These are phyloP conservation scores for Aureobasidium sp. DNA, from an alignment of 2,329 filamentous ascomycete genomes.

Conservation along the genomic window DNA sequence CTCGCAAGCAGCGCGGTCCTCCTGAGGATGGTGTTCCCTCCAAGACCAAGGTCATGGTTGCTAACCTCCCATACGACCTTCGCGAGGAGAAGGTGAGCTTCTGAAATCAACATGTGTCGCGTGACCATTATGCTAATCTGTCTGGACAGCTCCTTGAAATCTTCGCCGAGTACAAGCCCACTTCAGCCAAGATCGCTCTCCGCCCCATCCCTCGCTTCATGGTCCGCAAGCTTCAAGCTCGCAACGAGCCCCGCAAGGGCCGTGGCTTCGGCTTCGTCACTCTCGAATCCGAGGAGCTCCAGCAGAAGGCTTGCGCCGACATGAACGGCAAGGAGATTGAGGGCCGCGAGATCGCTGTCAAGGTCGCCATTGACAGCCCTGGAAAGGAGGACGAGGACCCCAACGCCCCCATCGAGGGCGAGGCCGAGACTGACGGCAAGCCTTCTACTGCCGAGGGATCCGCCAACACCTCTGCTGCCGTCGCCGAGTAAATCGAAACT, in stretches of 20 bases:
- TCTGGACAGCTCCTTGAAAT: constrained; percentile 81
- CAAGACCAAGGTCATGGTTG: constrained; percentile 99
- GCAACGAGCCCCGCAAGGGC: constrained; percentile 96
- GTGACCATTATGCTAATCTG: not conserved
- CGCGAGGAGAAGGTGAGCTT: constrained; percentile 84
- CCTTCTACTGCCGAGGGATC: constrained; percentile 31
- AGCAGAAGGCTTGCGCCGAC: constrained; percentile 93
- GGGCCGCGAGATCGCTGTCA: constrained; percentile 97
- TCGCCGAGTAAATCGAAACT: constrained; percentile 13
- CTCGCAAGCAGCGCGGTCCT: constrained; percentile 79
- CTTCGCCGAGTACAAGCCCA: constrained; percentile 84
- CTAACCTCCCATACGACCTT: constrained; percentile 96
- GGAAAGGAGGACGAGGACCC: constrained; percentile 88
- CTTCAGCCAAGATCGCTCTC: constrained; percentile 95
- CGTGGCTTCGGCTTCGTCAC: constrained; percentile 99
- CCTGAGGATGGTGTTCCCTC: constrained; percentile 95
- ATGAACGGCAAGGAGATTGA: constrained; percentile 99
- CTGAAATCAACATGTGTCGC: not conserved
- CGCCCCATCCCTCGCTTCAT: constrained; percentile 98
- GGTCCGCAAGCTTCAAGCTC: constrained; percentile 99
- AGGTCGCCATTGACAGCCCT: constrained; percentile 98
- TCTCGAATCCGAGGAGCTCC: constrained; percentile 86
- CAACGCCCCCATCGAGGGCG: constrained; percentile 39
- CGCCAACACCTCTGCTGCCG: constrained; percentile 21
- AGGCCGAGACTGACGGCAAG: constrained; percentile 25